Conservation (phyloP, 164 flowering plant genomes). For the Warburgia ugandensis region DNA sequence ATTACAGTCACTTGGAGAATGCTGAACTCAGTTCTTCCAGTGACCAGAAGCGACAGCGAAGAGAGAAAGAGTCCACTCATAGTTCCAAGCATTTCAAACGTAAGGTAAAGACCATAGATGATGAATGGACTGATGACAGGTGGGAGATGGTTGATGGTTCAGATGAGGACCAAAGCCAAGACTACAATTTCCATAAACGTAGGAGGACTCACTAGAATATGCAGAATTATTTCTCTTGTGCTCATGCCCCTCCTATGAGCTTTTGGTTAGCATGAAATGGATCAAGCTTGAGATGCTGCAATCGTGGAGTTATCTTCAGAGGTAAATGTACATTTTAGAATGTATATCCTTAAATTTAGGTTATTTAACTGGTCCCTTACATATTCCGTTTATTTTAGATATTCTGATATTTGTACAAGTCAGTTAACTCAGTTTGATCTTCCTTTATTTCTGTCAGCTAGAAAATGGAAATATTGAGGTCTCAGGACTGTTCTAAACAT, state of each 20-base stretch:
- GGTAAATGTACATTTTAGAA: slow-evolving; percentile 43
- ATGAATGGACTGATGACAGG: slow-evolving; percentile 28
- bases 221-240: no score
- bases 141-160: slow-evolving; percentile 39
- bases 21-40: slow-evolving; percentile 23
- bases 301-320: slow-evolving; percentile 20
- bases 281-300: slow-evolving; percentile 5
- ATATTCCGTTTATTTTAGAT: slow-evolving; percentile 3
- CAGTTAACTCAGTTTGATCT: slow-evolving; percentile 5
- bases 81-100: slow-evolving; percentile 32
- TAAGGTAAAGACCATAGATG: slow-evolving; percentile 13
- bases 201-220: slow-evolving; percentile 29
- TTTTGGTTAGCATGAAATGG: no score
- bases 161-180: slow-evolving; percentile 22
- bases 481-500: slow-evolving; percentile 7
- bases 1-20: slow-evolving; percentile 21
- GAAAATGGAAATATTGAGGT: slow-evolving; percentile 9
- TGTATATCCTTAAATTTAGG: slow-evolving; percentile 12
- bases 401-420: slow-evolving; percentile 24
- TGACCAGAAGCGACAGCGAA: slow-evolving; percentile 16
- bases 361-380: slow-evolving; percentile 16
- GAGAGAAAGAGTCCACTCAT: slow-evolving; percentile 23
- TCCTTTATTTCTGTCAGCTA: slow-evolving; percentile 5
- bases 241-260: no score
- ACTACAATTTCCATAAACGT: slow-evolving; percentile 26